Evolutionary conservation across 495 filamentous ascomycete species (phyloP), one percentile per base, ranked within the genome.

Genomic region (Lophiostoma macrostomum): DNA sequence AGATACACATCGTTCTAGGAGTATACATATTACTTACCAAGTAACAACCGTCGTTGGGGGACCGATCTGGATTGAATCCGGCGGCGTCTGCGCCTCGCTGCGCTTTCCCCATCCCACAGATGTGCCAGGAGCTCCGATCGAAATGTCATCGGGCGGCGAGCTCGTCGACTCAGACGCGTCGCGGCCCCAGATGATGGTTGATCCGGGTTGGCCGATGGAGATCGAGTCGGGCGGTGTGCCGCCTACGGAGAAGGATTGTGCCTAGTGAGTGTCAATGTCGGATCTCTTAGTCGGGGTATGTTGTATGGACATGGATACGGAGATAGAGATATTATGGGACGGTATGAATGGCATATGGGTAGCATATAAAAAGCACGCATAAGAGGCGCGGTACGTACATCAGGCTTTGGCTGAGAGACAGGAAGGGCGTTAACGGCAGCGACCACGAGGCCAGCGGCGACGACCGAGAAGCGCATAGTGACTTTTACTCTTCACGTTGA

Each of bases 381-480:
- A 5, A 44, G 14, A 28, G 3, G 5, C 4, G n/a, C 7, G 16
- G 41, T 3, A 13, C 56, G 20, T 59, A 59, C 56, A 19, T 59
- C 49, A 25, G 49, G 42, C 12, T 59, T 27, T 14, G n/a, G n/a
- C n/a, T n/a, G n/a, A n/a, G 50, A 23, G 12, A 53, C 24, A 28
- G 59, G 59, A 1, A 58, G 49, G 22, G 37, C 54, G 20, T 50
- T 53, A 16, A 51, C 37, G 20, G 29, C 45, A n/a, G 35, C 37
- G 23, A 62, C 10, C 23, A 63, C n/a, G n/a, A 38, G 31, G 31
- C 59, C 49, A 23, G 38, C 50, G 41, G 59, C 54, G 19, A 63
- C 16, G 13, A 53, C 39, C 18, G 47, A 56, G 25, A 40, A 35
- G 16, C 45, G 59, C 59, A 63, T 63, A 34, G n/a, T 37, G 27